Base-by-base conservation (phyloP, 164 flowering plant species). In the Tinospora cordifolia region DNA sequence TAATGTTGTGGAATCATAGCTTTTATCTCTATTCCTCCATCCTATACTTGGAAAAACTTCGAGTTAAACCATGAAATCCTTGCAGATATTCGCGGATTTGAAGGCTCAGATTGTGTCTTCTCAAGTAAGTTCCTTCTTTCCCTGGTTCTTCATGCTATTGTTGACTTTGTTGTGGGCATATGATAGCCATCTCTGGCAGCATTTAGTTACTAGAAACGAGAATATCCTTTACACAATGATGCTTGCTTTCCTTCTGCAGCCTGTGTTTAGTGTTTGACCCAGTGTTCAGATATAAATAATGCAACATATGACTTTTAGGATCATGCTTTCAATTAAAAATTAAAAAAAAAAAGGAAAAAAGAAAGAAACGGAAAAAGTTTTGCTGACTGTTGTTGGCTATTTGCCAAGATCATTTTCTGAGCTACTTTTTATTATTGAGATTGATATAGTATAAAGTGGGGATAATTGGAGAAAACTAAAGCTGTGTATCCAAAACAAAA, bases 51-150 rank as follows among this genome's bases (percentile, higher is more conserved):
- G 3, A 30, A 19, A 47, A 4, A 47, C 59, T 38, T 6, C 68
- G 66, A 64, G 70, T 47, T 19, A 22, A 17, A 34, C 22, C 19
- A 17, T 65, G 68, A 46, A 65, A 64, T 19, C 47, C 47, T 59
- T 86, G 85, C 97, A 94, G 99, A 82, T 94, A 71, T 92, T 85
- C 75, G 72, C 87, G 22, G 90, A 90, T 79, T 67, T 94, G 81
- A 90, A 89, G 76, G 87, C 87, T 74, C 89, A 88, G 38, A 92
- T 94, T 72, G 78, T 94, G 83, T 82, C 93, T 59, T 88, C 95
- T 51, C 97, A 92, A 87, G 99, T 89, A 78, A 72, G 76, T 62
- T 54, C 10, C 39, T 2, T 30, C 12, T 26, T 15, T 26, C 34
- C 70, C 65, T 9, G 13, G 15, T 74, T 67, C 24, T 34, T 62